These are phyloP conservation scores for Mucor velutinosus DNA, from an alignment of 371 early-diverging fungal species.

Conservation along the genomic window DNA sequence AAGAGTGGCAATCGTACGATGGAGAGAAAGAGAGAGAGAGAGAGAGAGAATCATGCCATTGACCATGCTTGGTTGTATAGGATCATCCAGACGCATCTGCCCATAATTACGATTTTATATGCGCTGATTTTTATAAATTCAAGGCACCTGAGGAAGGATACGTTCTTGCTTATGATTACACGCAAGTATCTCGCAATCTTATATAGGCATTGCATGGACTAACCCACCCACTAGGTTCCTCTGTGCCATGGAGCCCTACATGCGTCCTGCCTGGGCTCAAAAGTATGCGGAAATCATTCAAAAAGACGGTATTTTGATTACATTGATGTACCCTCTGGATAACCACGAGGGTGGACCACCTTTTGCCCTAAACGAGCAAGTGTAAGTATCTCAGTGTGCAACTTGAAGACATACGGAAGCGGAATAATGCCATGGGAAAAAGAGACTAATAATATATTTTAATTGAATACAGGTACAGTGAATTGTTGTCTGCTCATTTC, in stretches of 20 bases:
- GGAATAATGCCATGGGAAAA: conserved; percentile 16
- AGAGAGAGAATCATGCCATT: not conserved
- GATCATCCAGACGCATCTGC: conserved; percentile 29
- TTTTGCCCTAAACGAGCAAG: conserved; percentile 57
- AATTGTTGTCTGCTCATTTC: conserved; percentile 55
- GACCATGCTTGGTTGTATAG: not conserved
- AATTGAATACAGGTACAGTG: conserved; percentile 39
- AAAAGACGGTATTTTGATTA: conserved; percentile 78
- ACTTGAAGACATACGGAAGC: conserved; percentile 3
- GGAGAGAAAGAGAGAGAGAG: not conserved
- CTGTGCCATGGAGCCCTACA: conserved; percentile 77
- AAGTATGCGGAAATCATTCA: conserved; percentile 70
- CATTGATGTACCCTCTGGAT: conserved; percentile 79
- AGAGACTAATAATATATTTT: not conserved
- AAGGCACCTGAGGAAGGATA: conserved; percentile 56
- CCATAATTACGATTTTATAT: conserved; percentile 52
- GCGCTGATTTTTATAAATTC: conserved; percentile 78
- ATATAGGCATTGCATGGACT: not conserved
- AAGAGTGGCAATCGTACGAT: not conserved
- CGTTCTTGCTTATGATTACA: conserved; percentile 85
- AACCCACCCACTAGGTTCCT: conserved; percentile 58
- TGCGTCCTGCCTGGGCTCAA: conserved; percentile 72
- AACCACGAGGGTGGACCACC: conserved; percentile 68
- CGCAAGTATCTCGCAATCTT: conserved; percentile 43
- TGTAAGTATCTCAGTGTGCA: conserved; percentile 31